These are phyloP conservation scores for Myxozyma kluyveri DNA, from an alignment of 805 yeast genomes.

Conservation along the genomic window DNA sequence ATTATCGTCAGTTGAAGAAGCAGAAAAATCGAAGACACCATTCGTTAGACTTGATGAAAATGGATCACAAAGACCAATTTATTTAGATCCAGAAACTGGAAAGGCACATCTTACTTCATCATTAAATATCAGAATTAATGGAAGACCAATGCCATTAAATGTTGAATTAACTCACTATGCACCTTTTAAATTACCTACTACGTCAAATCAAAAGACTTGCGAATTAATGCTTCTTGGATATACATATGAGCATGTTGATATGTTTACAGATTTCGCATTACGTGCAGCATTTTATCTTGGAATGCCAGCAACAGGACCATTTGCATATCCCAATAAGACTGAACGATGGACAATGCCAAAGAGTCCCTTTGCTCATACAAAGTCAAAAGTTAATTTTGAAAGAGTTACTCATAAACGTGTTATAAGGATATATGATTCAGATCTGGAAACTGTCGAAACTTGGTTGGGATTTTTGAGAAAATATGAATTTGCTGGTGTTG, in stretches of 20 bases:
- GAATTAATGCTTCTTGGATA: conserved; percentile 62
- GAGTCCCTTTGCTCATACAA: conserved; percentile 92
- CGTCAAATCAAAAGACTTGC: conserved; percentile 71
- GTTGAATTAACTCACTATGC: conserved; percentile 78
- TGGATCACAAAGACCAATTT: no score
- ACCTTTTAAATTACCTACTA: conserved; percentile 66
- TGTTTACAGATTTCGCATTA: conserved; percentile 78
- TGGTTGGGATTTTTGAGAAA: conserved; percentile 76
- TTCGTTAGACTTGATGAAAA: no score
- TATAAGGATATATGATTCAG: conserved; percentile 77
- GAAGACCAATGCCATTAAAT: conserved; percentile 73
- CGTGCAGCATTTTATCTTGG: conserved; percentile 90
- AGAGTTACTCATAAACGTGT: conserved; percentile 77
- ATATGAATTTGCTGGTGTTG: conserved; percentile 76
- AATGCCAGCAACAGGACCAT: conserved; percentile 77
- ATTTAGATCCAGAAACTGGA: conserved; percentile 35
- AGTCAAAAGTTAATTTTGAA: conserved; percentile 89
- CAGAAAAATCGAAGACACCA: no score
- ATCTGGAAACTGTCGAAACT: conserved; percentile 77
- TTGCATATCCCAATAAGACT: conserved; percentile 63
- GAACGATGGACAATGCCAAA: conserved; percentile 91
- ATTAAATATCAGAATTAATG: conserved; percentile 28
- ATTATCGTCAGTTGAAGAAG: no score
- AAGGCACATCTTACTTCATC: conserved; percentile 12
- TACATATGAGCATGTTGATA: conserved; percentile 65